Base-by-base conservation (phyloP, 768 basidiomycete genomes). In the Jaapia argillacea region DNA sequence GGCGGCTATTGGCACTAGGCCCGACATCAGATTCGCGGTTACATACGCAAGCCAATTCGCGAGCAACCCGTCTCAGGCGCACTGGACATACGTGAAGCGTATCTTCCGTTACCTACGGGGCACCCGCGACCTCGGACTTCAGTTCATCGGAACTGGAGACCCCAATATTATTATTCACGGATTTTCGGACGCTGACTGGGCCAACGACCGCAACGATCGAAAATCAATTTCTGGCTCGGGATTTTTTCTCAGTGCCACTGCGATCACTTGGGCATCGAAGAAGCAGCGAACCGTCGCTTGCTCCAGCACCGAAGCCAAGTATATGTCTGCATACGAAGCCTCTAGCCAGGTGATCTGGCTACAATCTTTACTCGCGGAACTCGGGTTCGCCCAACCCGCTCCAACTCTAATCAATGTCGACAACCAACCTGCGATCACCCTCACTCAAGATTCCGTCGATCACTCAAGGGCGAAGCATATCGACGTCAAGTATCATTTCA, bases 381-480 rank as follows among this genome's bases (percentile, higher is more conserved):
- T 54, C 27, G 3, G 3, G 41, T 25, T 36, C 31, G 13, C 36
- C 31, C 39, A 23, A 36, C n/a, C 23, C 4, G 2, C 13, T 4
- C 6, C 40, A 33, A 40, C 36, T 46, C 5, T 14, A 44, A 18
- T 45, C 2, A 45, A 41, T 23, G 36, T 40, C 42, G 56, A 63
- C 44, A 63, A 63, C 40, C 47, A 56, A 33, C 48, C 48, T 4
- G 51, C 62, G 2, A 48, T 53, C 22, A 27, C 37, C 14, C 31
- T 58, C 16, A 12, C 53, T 1, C 42, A 47, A 20, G 28, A 33
- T 33, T 16, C 28, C 28, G 43, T 51, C 37, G 56, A 51, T 35
- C 66, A 67, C 43, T 36, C 45, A 10, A 42, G 61, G 22, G 51
- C 61, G 4, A 65, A 66, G 47, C 67, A 68, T 50, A 66, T 68